These are phyloP conservation scores for Metschnikowia henanensis DNA, from an alignment of 805 yeast species.

Conservation along the genomic window DNA sequence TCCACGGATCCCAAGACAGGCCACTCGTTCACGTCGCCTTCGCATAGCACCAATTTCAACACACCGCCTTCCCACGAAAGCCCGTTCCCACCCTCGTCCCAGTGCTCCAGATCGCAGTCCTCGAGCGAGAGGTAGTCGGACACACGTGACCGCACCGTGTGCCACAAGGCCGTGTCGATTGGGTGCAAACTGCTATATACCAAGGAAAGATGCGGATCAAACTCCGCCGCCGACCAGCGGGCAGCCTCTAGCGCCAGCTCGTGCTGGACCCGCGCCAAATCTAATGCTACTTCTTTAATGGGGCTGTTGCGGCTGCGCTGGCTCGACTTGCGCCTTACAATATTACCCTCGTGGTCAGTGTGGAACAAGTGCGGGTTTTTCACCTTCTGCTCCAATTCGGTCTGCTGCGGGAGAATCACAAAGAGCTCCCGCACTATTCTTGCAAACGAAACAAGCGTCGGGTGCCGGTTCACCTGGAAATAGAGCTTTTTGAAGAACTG, in stretches of 20 bases:
- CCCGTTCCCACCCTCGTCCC: conserved; percentile 27
- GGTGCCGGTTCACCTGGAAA: conserved; percentile 44
- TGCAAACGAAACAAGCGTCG: conserved; percentile 53
- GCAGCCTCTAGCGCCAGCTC: conserved; percentile 50
- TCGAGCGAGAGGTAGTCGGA: conserved; percentile 61
- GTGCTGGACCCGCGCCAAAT: conserved; percentile 30
- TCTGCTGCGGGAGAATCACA: conserved; percentile 44
- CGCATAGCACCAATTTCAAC: conserved; percentile 64
- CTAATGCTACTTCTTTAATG: conserved; percentile 24
- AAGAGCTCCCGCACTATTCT: conserved; percentile 57
- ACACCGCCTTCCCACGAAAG: conserved; percentile 71
- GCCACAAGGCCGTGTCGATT: conserved; percentile 62
- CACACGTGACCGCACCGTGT: conserved; percentile 63
- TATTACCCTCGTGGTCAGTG: conserved; percentile 31
- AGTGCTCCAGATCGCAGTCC: conserved; percentile 38
- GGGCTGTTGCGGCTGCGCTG: conserved; percentile 9
- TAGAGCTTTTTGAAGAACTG: conserved; percentile 53
- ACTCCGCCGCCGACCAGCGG: conserved; percentile 56
- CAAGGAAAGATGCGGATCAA: conserved; percentile 71
- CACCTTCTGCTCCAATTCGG: conserved; percentile 35
- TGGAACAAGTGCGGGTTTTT: conserved; percentile 41
- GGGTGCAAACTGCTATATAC: conserved; percentile 67
- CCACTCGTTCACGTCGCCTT: conserved; percentile 75
- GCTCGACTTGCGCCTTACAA: conserved; percentile 24
- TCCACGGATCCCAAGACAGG: conserved; percentile 55